A percentile compares a stretch with the other conserved stretches of the same genome.
Conservation (phyloP, 73 alveolate genomes). For the Symbiodinium pilosum region DNA sequence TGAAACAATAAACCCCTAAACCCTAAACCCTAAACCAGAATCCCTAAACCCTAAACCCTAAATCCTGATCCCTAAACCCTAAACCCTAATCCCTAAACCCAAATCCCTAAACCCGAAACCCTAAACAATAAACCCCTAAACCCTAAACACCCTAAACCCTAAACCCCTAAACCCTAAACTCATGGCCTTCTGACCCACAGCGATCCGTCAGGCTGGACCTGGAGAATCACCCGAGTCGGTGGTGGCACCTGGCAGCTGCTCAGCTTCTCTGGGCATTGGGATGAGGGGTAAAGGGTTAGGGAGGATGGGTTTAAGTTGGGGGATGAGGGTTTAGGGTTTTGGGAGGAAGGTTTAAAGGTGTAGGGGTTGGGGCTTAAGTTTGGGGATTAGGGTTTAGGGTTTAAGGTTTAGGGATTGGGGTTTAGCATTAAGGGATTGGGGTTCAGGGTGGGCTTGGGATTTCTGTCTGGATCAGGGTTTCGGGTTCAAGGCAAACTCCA, state of each 20-base stretch:
- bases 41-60: too few relatives aligned
- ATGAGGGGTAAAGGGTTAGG: too few relatives aligned
- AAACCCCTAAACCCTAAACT: too few relatives aligned
- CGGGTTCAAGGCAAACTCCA: not conserved
- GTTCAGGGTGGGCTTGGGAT: not conserved
- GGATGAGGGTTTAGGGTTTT: too few relatives aligned
- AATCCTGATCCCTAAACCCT: too few relatives aligned
- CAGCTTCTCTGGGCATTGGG: too few relatives aligned
- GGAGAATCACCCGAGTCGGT: slow-evolving; percentile 5
- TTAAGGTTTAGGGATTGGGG: not conserved
- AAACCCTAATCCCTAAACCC: not conserved
- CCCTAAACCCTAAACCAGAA: too few relatives aligned
- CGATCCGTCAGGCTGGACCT: slow-evolving; percentile 41
- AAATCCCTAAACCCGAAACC: not conserved
- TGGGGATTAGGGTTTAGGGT: not conserved
- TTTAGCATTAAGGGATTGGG: not conserved
- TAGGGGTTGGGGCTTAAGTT: not conserved
- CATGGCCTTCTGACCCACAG: slow-evolving; percentile 24
- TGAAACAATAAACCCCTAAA: too few relatives aligned
- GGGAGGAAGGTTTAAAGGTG: too few relatives aligned
- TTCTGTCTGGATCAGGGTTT: too few relatives aligned
- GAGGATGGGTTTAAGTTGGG: too few relatives aligned
- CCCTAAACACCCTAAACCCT: not conserved
- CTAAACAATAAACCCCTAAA: not conserved
- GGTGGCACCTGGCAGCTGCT: slow-evolving; percentile 3